Base-by-base conservation (phyloP, 2,329 filamentous ascomycete genomes). In the Cladophialophora psammophila region DNA sequence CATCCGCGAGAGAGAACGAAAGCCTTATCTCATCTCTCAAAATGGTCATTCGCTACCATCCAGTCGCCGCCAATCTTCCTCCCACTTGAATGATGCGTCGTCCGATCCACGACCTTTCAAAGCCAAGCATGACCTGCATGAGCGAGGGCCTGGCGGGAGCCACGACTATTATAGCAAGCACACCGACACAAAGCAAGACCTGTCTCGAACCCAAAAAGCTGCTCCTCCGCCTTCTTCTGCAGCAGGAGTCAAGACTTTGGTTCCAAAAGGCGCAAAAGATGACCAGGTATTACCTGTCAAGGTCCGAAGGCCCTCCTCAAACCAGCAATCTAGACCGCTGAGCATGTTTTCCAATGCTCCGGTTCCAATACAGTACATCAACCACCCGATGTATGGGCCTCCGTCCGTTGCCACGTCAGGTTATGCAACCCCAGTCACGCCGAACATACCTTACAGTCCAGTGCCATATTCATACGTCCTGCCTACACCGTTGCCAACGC, bases 111-210 rank as follows among this genome's bases (percentile, higher is more conserved):
- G 60, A 18, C 60, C 66, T 13, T 45, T 38, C 5, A 71, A 65
- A 48, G 40, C 18, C 13, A 66, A 61, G 42, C 56, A 42, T 10
- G 61, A 68, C 31, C 36, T 73, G 45, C 76, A 78, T 57, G 74
- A 76, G 56, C 75, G 76, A 31, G 75, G 75, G 35, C 69, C 66
- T 36, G 79, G 77, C 68, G 76, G 75, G 72, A 77, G 80, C 8
- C 78, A 77, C 62, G 75, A 80, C 56, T 71, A 74, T 31, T 74
- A 74, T 36, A 69, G 76, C 40, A 77, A 78, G 63, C 78, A 81
- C 32, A 53, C 64, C 52, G 69, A 72, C 36, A 48, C 35, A 5
- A 67, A 61, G 50, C 60, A 64, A 42, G 60, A 57, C 12, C 54
- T 53, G 38, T 58, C 63, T 3, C 55, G 59, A n/a, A 13, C 64